phyloP scores from a whole-genome alignment of 768 basidiomycete genomes.

The Wakefieldia striispora region DNA sequence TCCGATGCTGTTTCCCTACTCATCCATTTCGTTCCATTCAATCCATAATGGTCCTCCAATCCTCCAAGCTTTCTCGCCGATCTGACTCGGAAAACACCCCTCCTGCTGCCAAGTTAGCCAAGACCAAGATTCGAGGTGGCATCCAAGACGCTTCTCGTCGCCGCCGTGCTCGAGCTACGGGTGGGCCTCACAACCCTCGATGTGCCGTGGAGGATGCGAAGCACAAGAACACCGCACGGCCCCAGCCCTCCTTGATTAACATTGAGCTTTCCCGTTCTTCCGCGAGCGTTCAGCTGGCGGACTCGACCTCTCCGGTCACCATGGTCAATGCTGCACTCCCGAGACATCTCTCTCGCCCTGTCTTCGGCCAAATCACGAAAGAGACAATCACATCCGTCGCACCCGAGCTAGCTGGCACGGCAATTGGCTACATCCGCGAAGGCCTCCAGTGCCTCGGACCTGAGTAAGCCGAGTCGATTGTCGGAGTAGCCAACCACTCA shows the following conservation, averaged over 20 bases:
- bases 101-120: conserved; percentile 14
- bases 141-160: conserved; percentile 37
- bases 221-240: conserved; percentile 24
- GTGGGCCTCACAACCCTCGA: conserved; percentile 30
- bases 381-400: conserved; percentile 20
- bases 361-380: conserved; percentile 10
- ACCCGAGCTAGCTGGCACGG: conserved; percentile 26
- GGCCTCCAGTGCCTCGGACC: conserved; percentile 30
- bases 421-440: conserved; percentile 25
- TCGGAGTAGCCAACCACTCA: conserved; percentile 5
- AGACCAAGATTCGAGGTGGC: conserved; percentile 24
- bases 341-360: conserved; percentile 23
- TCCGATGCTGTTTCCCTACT: background rate
- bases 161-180: conserved; percentile 37
- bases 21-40: background rate
- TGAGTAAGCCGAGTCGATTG: conserved; percentile 9
- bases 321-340: conserved; percentile 19
- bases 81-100: conserved; percentile 35
- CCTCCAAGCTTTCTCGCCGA: conserved; percentile 21
- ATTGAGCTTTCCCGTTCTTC: conserved; percentile 29
- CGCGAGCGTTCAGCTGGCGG: conserved; percentile 1
- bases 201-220: conserved; percentile 40
- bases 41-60: conserved; percentile 28
- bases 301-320: conserved; percentile 5
- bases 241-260: conserved; percentile 21